Conservation (phyloP, 2,329 filamentous ascomycete genomes). For the Grosmannia penicillata region DNA sequence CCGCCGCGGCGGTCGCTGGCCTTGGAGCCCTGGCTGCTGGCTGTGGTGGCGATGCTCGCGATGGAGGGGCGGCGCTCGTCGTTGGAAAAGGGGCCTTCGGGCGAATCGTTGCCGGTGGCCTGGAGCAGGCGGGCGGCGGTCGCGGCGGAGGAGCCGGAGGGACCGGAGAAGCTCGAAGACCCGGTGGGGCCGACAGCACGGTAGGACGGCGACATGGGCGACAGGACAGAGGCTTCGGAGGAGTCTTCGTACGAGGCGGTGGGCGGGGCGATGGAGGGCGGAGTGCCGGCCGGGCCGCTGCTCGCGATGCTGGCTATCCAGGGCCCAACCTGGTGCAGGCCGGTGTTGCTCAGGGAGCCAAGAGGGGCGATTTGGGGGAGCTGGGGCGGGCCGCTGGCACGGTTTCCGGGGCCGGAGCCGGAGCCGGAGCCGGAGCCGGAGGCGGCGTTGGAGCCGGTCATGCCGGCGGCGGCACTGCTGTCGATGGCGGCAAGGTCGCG, state of each 20-base stretch:
- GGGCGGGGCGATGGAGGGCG: slow-evolving; percentile 8
- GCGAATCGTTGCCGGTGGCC: slow-evolving; percentile 40
- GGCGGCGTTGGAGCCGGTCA: slow-evolving; percentile 21
- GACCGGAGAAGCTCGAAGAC: too few relatives aligned
- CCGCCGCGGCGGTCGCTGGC: slow-evolving; percentile 55
- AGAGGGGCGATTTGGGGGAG: slow-evolving; percentile 45
- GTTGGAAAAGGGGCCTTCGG: slow-evolving; percentile 43
- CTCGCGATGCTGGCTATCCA: slow-evolving; percentile 35
- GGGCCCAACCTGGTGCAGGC: slow-evolving; percentile 38
- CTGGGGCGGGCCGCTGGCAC: slow-evolving; percentile 37
- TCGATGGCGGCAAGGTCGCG: slow-evolving; percentile 58
- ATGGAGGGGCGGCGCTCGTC: slow-evolving; percentile 76
- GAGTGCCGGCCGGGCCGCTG: slow-evolving; percentile 12
- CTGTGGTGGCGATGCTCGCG: slow-evolving; percentile 66
- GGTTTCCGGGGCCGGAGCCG: neutral
- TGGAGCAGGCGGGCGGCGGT: slow-evolving; percentile 28
- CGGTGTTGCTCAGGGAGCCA: slow-evolving; percentile 32
- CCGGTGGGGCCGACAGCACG: slow-evolving; percentile 33
- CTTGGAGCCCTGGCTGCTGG: slow-evolving; percentile 74
- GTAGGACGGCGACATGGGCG: slow-evolving; percentile 58
- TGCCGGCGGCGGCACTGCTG: neutral
- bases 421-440: slow-evolving; percentile 25
- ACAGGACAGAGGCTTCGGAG: slow-evolving; percentile 35
- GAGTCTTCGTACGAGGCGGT: slow-evolving; percentile 56
- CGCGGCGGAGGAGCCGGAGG: too few relatives aligned